Base-by-base conservation (phyloP, 1,284 basidiomycete genomes). In the Termitomyces sp. region DNA sequence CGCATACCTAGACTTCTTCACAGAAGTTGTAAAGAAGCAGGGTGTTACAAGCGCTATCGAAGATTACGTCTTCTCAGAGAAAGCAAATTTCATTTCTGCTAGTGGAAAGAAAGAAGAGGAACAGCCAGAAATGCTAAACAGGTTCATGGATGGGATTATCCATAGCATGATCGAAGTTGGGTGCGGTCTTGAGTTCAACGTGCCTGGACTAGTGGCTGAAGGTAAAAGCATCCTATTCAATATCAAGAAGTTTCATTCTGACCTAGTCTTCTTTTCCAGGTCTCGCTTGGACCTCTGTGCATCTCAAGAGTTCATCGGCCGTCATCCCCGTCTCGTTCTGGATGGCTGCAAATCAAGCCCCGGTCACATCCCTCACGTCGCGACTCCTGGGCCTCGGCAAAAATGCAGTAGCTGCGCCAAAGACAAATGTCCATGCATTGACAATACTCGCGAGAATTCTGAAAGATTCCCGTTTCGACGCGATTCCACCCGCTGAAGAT, bases 121-220 rank as follows among this genome's bases (percentile, higher is more conserved):
- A 36, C 70, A 77, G 26, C 78, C 80, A 0, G 68, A 77, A 59
- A 84, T 87, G 82, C 63, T 85, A 1, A 77, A 73, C 58, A 73
- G 84, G 8, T 70, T 82, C 54, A 55, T 83, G 40, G 75, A 77
- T 8, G 78, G 78, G 9, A 68, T 86, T 38, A 54, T 85, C 0
- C 84, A 86, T 54, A 82, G 83, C 0, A 65, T 85, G 46, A 86
- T 87, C 46, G 80, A 84, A 55, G 56, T 71, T 3, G 84, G 82
- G 9, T 79, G 80, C 62, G 84, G 81, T 0, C 63, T 74, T 9
- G 84, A 87, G 60, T 84, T 86, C 55, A 76, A 75, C 2, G 56
- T 84, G 13, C 73, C 71, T 5, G 83, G 83, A 5, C 72, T 83
- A 58, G 65, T 81, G 12, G 77, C 77, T 1, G 82, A 85, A 74